Evolutionary conservation across 177 flowering plant species (phyloP).

Genomic region (Vitis hybrid): DNA sequence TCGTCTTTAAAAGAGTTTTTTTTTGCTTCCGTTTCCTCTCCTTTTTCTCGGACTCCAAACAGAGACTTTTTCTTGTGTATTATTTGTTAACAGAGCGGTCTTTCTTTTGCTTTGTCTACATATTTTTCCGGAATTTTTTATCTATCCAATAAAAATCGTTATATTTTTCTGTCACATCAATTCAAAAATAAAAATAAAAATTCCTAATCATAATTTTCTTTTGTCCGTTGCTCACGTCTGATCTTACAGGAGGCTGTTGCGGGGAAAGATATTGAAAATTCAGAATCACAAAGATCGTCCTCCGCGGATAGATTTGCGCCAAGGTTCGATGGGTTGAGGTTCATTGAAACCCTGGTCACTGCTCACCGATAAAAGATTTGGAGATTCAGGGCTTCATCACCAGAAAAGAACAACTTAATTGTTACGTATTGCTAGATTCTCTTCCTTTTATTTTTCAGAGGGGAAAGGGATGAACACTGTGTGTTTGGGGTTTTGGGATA

Average conservation of each 20-base stretch:
- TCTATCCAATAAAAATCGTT: too few species aligned
- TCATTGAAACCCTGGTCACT: slow-evolving; percentile 72
- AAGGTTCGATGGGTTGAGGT: slow-evolving; percentile 72
- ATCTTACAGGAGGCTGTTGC: slow-evolving; percentile 20
- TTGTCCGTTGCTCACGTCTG: not conserved
- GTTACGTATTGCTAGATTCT: too few species aligned
- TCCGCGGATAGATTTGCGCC: slow-evolving; percentile 57
- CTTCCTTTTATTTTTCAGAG: too few species aligned
- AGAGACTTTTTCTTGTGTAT: not conserved
- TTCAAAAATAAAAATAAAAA: too few species aligned
- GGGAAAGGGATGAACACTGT: too few species aligned
- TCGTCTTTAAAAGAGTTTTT: too few species aligned
- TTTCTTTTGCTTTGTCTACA: too few species aligned
- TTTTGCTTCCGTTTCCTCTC: not conserved
- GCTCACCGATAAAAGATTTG: slow-evolving; percentile 57
- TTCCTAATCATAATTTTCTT: not conserved
- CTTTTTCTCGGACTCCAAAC: not conserved
- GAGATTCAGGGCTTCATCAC: not conserved
- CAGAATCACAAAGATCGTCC: slow-evolving; percentile 9
- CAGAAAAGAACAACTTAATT: not conserved
- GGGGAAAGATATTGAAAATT: slow-evolving; percentile 12
- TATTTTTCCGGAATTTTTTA: too few species aligned
- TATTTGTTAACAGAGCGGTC: not conserved
- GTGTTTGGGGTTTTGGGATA: too few species aligned
- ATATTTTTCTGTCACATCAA: too few species aligned